Base-by-base conservation (phyloP, 2,329 filamentous ascomycete species). In the Seiridium cupressi region DNA sequence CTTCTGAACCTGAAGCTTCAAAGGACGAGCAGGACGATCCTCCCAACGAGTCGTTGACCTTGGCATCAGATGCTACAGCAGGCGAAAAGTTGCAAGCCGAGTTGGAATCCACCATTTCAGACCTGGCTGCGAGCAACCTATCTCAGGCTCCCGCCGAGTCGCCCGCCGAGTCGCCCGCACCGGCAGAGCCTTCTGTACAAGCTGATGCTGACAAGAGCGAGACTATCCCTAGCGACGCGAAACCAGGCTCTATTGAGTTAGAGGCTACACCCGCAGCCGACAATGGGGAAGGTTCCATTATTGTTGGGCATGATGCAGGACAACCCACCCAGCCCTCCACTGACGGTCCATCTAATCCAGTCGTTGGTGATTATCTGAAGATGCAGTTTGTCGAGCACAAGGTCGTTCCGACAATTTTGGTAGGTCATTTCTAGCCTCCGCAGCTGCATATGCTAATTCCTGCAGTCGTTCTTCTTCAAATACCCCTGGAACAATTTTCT, bases 401-500 rank as follows among this genome's bases (percentile, higher is more conserved):
- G 65, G 95, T 99, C 64, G 93, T 99, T 57, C 95, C 95, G 35
- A 97, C 93, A 2, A 98, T 99, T 69, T 77, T 99, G 73, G 93
- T 96, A 83, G 83, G 89, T 66, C 18, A 32, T 26, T 18, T 13
- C 44, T 32, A 49, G 10, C 18, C 47, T 54, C 32, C 7, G 5
- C n/a, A 13, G 35, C 18, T 34, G 32, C n/a, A 31, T 51, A 49
- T 57, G 57, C 66, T 69, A 63, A 69, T 61, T 64, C 63, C 48
- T 34, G 38, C 36, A 96, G 92, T 91, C 93, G 60, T 98, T 98
- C 80, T 99, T 99, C 78, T 99, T 99, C 80, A 88, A 90, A 61
- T 99, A 98, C 70, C 94, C 95, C 1, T 99, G 95, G 95, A 99
- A 99, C 76, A 99, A 99, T 74, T 99, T 99, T 72, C 84, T 99